Percentiles rank a stretch among this genome's conserved stretches.
Evolutionary conservation across 805 yeast species (phyloP).

Genomic region (Cyberlindnera samutprakarnensis): DNA sequence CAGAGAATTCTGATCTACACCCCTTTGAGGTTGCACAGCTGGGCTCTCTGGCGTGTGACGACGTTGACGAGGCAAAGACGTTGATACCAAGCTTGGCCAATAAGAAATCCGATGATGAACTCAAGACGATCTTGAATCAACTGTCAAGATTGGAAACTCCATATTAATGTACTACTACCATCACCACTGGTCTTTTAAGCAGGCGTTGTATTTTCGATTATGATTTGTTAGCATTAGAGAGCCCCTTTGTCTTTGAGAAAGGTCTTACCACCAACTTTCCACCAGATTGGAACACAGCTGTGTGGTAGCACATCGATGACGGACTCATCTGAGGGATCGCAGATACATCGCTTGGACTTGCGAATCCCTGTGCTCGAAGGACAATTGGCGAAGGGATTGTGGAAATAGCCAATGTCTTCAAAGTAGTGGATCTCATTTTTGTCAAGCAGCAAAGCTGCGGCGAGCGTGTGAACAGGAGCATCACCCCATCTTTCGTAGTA

Average conservation of each 20-base stretch:
- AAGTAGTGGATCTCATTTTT: conserved; percentile 64
- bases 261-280: conserved; percentile 62
- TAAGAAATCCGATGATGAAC: conserved; percentile 79
- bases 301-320: conserved; percentile 36
- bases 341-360: conserved; percentile 51
- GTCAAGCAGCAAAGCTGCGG: conserved; percentile 50
- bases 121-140: conserved; percentile 83
- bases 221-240: not conserved
- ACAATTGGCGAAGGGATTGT: conserved; percentile 59
- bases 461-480: conserved; percentile 84
- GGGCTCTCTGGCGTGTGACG: conserved; percentile 89
- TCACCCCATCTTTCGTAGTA: conserved; percentile 94
- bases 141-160: conserved; percentile 57
- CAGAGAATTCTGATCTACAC: conserved; percentile 72
- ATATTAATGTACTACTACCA: conserved; percentile 20
- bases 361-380: conserved; percentile 46
- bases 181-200: not conserved
- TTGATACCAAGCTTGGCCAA: conserved; percentile 79
- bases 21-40: conserved; percentile 92
- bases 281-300: conserved; percentile 70
- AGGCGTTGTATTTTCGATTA: too few relatives aligned
- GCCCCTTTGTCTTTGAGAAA: conserved; percentile 37
- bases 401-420: conserved; percentile 75
- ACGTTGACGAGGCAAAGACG: conserved; percentile 94
- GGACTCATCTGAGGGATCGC: conserved; percentile 40